Evolutionary conservation across 2,329 filamentous ascomycete species (phyloP).

Genomic region (Trichoderma koningiopsis): DNA sequence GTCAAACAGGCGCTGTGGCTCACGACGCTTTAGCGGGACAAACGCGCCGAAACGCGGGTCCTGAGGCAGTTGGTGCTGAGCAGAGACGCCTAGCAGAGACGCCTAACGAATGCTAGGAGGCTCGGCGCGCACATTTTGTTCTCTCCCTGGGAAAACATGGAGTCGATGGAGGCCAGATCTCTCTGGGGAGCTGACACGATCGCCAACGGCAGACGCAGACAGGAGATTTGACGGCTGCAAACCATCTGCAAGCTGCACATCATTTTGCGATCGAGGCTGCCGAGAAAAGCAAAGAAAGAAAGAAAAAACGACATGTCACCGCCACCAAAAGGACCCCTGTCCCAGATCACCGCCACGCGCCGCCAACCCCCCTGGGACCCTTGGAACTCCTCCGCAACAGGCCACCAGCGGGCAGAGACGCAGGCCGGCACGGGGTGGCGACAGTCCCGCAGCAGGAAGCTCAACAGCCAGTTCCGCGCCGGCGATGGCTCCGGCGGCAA

Average conservation of each 20-base stretch:
- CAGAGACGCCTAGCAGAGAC: neutral
- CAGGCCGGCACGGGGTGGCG: constrained; percentile 69
- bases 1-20: constrained; percentile 28
- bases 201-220: neutral
- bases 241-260: neutral
- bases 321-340: constrained; percentile 27
- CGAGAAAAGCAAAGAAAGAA: neutral
- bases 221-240: neutral
- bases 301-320: constrained; percentile 20
- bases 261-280: neutral
- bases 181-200: neutral
- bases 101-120: neutral
- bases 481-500: constrained; percentile 56
- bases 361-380: constrained; percentile 56
- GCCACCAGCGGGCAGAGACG: constrained; percentile 77
- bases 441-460: constrained; percentile 66
- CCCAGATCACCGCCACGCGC: constrained; percentile 46
- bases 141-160: constrained; percentile 6
- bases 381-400: constrained; percentile 74
- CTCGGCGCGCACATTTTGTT: neutral
- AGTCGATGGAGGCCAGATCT: neutral
- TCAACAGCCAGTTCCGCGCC: constrained; percentile 67
- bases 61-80: neutral
- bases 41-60: constrained; percentile 18
- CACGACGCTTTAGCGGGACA: constrained; percentile 30